Conservation (phyloP, 2,329 filamentous ascomycete species). For the Talaromyces sp. region DNA sequence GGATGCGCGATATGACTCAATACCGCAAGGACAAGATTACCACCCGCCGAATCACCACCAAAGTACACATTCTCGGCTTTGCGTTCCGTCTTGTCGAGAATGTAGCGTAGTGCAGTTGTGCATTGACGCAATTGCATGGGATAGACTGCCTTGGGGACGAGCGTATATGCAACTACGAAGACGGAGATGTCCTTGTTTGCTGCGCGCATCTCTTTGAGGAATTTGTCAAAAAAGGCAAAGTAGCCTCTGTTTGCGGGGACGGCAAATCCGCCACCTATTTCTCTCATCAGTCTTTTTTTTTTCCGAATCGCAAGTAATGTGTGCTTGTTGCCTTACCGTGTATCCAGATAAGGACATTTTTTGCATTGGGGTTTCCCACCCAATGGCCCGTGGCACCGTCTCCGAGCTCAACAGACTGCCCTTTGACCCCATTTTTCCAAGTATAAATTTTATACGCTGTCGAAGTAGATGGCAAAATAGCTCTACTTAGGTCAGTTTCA, state of each 20-base stretch:
- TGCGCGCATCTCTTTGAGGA: conserved; percentile 43
- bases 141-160: conserved; percentile 48
- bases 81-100: conserved; percentile 33
- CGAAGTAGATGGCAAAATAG: conserved; percentile 2
- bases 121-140: conserved; percentile 45
- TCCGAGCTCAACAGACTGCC: conserved; percentile 31
- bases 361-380: conserved; percentile 36
- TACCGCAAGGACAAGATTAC: conserved; percentile 40
- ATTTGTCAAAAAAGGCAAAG: conserved; percentile 47
- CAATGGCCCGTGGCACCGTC: conserved; percentile 38
- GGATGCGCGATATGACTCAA: conserved; percentile 51
- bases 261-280: conserved; percentile 55
- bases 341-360: conserved; percentile 41
- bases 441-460: conserved; percentile 11
- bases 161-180: conserved; percentile 57
- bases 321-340: conserved; percentile 27
- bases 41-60: conserved; percentile 46
- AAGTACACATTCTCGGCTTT: conserved; percentile 37
- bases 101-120: conserved; percentile 40
- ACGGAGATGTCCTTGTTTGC: conserved; percentile 47
- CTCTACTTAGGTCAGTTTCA: conserved; percentile 3
- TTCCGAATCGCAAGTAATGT: neutral
- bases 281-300: conserved; percentile 29
- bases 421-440: conserved; percentile 20
- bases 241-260: conserved; percentile 48